These are phyloP conservation scores for Thymus quinquecostatus DNA, from an alignment of 257 asterid genomes.

Conservation along the genomic window DNA sequence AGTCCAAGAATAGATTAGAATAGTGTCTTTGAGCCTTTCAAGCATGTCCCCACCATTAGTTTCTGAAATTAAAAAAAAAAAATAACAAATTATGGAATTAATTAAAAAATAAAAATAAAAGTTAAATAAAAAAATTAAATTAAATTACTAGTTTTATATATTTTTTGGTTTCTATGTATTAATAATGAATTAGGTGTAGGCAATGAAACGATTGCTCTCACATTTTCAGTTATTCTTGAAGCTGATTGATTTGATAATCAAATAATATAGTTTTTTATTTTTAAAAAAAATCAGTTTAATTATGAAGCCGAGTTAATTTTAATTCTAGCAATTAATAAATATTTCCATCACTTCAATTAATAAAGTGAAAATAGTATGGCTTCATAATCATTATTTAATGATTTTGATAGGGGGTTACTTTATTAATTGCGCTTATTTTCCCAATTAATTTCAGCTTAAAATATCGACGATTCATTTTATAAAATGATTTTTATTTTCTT, in stretches of 20 bases:
- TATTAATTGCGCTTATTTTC: neutral
- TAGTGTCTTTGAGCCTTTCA: constrained; percentile 42
- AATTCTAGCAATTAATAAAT: constrained; percentile 18
- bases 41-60: constrained; percentile 53
- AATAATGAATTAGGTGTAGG: neutral
- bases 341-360: neutral
- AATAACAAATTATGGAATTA: too few species aligned
- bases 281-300: constrained; percentile 18
- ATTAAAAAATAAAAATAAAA: too few species aligned
- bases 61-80: too few species aligned
- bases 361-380: constrained; percentile 27
- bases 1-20: constrained; percentile 37
- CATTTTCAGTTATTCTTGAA: constrained; percentile 27
- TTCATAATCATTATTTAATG: neutral
- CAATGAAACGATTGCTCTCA: constrained; percentile 31
- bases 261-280: neutral
- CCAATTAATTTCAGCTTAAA: constrained; percentile 12
- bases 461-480: constrained; percentile 21
- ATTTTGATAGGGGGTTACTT: constrained; percentile 17
- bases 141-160: too few species aligned
- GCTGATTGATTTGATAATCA: neutral
- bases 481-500: neutral
- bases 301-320: constrained; percentile 27
- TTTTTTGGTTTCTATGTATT: too few species aligned
- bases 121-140: too few species aligned